Conservation (phyloP, 1,139 yeast species). For the Hyphopichia wangnamkhiaoensis region DNA sequence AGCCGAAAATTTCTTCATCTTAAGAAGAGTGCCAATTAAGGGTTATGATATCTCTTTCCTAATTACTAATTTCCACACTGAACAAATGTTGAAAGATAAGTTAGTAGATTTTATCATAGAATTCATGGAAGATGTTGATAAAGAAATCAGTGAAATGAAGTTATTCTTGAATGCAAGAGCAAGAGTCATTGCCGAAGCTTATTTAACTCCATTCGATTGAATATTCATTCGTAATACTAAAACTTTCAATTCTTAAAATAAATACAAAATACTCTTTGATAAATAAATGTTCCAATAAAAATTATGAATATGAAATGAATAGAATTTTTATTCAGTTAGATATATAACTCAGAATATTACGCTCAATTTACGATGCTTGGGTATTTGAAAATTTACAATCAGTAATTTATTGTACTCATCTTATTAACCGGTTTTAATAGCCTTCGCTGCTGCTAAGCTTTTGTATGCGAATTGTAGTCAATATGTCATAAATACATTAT, state of each 20-base stretch:
- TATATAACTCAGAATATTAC: too few species aligned
- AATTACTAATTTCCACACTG: constrained; percentile 93
- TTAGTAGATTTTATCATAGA: constrained; percentile 95
- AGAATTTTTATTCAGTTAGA: too few species aligned
- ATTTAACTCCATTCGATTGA: constrained; percentile 72
- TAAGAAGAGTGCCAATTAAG: constrained; percentile 86
- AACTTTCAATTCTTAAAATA: not conserved
- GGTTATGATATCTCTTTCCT: constrained; percentile 94
- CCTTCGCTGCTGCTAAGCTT: too few species aligned
- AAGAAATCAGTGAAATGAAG: constrained; percentile 98
- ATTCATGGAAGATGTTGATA: constrained; percentile 98
- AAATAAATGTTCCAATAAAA: too few species aligned
- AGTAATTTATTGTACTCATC: too few species aligned
- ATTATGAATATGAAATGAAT: too few species aligned
- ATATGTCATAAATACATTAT: too few species aligned
- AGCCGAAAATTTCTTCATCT: constrained; percentile 90
- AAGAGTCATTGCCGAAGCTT: constrained; percentile 95
- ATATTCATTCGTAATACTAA: not conserved
- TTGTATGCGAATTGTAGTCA: too few species aligned
- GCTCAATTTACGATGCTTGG: too few species aligned
- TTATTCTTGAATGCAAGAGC: constrained; percentile 96
- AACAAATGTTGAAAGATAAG: constrained; percentile 92
- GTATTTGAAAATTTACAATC: too few species aligned
- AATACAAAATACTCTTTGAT: too few species aligned
- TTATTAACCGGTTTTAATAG: too few species aligned